These are phyloP conservation scores for Malassezia brasiliensis DNA, from an alignment of 1,284 basidiomycete genomes.

Conservation along the genomic window DNA sequence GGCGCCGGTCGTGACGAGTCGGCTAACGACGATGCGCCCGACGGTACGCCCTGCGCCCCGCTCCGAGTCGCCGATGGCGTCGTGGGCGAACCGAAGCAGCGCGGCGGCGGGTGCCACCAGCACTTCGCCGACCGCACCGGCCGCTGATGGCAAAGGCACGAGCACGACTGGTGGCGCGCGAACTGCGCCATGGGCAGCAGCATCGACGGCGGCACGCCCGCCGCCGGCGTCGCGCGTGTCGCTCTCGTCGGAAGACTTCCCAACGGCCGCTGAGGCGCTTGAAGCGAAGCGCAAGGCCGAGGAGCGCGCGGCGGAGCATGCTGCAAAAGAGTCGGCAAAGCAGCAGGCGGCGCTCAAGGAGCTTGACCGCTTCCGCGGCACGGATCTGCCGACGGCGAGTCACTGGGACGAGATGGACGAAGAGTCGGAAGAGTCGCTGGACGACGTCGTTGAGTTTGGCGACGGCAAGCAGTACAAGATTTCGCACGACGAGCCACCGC, in stretches of 20 bases:
- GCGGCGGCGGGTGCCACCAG: neutral
- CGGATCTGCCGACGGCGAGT: constrained; percentile 26
- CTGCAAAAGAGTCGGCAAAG: constrained; percentile 25
- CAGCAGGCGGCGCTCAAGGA: constrained; percentile 27
- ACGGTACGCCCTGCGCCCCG: constrained; percentile 4
- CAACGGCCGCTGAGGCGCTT: constrained; percentile 43
- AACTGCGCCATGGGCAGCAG: constrained; percentile 11
- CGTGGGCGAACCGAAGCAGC: neutral
- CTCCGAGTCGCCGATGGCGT: constrained; percentile 11
- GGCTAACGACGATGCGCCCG: constrained; percentile 1
- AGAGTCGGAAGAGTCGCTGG: constrained; percentile 36
- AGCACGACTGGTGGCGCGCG: constrained; percentile 16
- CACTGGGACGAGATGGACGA: constrained; percentile 48
- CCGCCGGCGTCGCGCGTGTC: constrained; percentile 17
- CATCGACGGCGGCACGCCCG: constrained; percentile 7
- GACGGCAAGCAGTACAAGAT: constrained; percentile 47
- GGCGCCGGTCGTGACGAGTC: constrained; percentile 5
- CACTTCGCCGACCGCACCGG: constrained; percentile 4
- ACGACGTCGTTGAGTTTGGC: constrained; percentile 45
- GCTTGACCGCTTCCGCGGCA: constrained; percentile 43
- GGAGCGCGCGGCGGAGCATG: constrained; percentile 28
- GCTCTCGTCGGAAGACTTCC: constrained; percentile 33
- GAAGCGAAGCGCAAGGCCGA: constrained; percentile 36
- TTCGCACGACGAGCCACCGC: constrained; percentile 17
- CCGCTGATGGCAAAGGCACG: constrained; percentile 29